These are phyloP conservation scores for Dactylorhiza incarnata DNA, from an alignment of 106 monocot genomes.

Conservation along the genomic window DNA sequence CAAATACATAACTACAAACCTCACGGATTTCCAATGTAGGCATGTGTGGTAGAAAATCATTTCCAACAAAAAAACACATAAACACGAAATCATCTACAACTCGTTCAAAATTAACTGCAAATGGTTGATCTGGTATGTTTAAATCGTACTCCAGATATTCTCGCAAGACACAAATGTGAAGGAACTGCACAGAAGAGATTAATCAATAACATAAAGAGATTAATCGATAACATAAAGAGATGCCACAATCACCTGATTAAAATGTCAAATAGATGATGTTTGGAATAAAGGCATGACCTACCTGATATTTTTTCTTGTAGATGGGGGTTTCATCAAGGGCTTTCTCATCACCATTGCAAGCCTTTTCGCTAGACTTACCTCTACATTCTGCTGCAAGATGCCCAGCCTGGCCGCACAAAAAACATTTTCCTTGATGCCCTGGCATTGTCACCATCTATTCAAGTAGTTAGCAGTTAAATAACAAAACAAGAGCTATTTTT, in stretches of 20 bases:
- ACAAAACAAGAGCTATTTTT: background rate
- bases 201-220: background rate
- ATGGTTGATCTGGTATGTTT: conserved; percentile 64
- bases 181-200: conserved; percentile 45
- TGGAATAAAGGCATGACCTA: background rate
- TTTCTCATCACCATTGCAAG: conserved; percentile 21
- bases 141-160: conserved; percentile 90
- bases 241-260: background rate
- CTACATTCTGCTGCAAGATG: conserved; percentile 96
- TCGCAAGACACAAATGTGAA: conserved; percentile 84
- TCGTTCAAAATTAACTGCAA: conserved; percentile 69
- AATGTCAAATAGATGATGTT: background rate
- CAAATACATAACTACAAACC: conserved; percentile 31
- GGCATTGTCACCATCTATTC: conserved; percentile 85
- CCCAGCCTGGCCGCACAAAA: conserved; percentile 78
- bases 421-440: conserved; percentile 93
- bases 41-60: conserved; percentile 98
- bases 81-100: conserved; percentile 95
- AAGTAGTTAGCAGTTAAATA: conserved; percentile 10
- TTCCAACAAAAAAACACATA: conserved; percentile 94
- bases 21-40: conserved; percentile 95
- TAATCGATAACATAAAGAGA: background rate
- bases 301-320: conserved; percentile 99
- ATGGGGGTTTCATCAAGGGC: conserved; percentile 54
- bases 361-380: conserved; percentile 23